A percentile compares a stretch with the other conserved stretches of the same genome.
These are phyloP conservation scores for Xylariaceae sp. DNA, from an alignment of 2,329 filamentous ascomycete genomes.

Conservation along the genomic window DNA sequence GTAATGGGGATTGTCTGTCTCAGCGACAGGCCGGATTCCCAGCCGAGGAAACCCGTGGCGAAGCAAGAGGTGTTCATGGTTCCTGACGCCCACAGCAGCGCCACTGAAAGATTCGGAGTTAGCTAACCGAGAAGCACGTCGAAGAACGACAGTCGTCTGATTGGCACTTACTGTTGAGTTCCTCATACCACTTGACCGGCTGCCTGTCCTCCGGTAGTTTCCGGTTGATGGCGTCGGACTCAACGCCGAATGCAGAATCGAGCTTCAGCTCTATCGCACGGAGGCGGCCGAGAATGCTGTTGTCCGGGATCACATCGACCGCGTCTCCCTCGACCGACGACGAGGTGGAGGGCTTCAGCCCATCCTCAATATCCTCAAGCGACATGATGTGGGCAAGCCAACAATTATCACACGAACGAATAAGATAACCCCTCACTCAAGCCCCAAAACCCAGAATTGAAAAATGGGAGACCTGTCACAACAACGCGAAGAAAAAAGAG, in stretches of 20 bases:
- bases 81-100: slow-evolving; percentile 46
- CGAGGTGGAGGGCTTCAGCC: background rate
- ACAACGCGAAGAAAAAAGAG: no score
- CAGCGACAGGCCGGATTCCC: slow-evolving; percentile 43
- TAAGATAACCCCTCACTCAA: background rate
- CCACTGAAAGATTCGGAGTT: slow-evolving; percentile 30
- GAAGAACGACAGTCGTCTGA: background rate
- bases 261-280: slow-evolving; percentile 24
- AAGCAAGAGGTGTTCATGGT: slow-evolving; percentile 49
- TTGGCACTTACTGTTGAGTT: slow-evolving; percentile 26
- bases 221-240: slow-evolving; percentile 42
- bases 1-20: slow-evolving; percentile 40
- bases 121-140: background rate
- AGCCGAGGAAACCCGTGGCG: slow-evolving; percentile 46
- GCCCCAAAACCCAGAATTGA: no score
- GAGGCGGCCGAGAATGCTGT: slow-evolving; percentile 12
- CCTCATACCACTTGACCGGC: slow-evolving; percentile 21
- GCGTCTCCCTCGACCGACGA: background rate
- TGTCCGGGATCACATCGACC: background rate
- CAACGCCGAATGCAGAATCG: slow-evolving; percentile 44
- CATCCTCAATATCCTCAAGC: background rate
- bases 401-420: background rate
- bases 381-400: background rate
- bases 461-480: no score
- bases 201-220: slow-evolving; percentile 43